Base-by-base conservation (phyloP, 2,329 filamentous ascomycete genomes). In the Spiromastix sp. region DNA sequence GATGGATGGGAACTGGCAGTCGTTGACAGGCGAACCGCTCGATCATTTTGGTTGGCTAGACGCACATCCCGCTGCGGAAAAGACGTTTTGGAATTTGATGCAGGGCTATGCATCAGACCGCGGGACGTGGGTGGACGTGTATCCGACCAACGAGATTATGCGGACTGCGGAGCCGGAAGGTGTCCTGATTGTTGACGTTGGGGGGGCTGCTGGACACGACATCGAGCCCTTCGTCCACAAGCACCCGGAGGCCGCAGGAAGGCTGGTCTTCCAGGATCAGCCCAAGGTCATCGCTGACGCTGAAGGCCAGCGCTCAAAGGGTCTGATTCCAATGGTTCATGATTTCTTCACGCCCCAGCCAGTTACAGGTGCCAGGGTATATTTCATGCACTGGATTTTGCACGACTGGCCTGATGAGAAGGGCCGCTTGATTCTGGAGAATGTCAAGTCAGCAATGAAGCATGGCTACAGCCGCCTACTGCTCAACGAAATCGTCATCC, bases 181-280 rank as follows among this genome's bases (percentile, higher is more conserved):
- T 43, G 15, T 49, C 53, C 5, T 42, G 54, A 2, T 34, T 2
- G 61, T 68, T 2, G 65, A 68, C 37, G 48, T 68, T 1, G 64
- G 61, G 7, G 64, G 63, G 3, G 50, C 52, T 21, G 30, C 56
- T 0, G 63, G 65, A 5, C 59, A 67, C 37, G 57, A 67, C 38
- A 39, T 64, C 3, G 42, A 42, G 2, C 50, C 59, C 22, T 59
- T 68, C 39, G 50, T 33, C 2, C 40, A 44, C 0, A 57, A 60
- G 30, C 56, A 59, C 40, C 57, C 62, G 0, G 32, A 54, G 0
- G 46, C 52, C 0, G 56, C 59, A 0, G 67, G 68, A 2, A 51
- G 57, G 3, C 46, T 71, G 2, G 46, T 72, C 1, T 50, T 72
- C 0, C 67, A 74, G 41, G 70, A 73, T 40, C 50, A 66, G 5